phyloP scores from a whole-genome alignment of 176 grass and related monocot species.

The Lolium perenne region DNA sequence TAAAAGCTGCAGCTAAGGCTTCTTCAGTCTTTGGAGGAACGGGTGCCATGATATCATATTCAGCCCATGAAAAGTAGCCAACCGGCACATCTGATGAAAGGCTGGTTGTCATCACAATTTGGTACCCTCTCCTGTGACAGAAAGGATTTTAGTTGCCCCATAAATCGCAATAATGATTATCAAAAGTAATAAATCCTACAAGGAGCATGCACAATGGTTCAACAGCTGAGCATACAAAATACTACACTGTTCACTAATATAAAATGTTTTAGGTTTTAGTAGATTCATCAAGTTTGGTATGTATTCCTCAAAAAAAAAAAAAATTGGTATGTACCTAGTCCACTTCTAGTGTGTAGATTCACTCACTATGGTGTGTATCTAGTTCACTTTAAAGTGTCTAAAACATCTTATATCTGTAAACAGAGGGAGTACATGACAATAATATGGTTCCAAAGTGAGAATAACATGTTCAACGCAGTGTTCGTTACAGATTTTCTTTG shows the following conservation, averaged over 20 bases:
- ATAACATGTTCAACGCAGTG: not conserved
- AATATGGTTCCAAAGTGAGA: constrained; percentile 30
- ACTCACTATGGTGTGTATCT: too few species aligned
- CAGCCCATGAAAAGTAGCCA: constrained; percentile 97
- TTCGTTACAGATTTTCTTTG: constrained; percentile 30
- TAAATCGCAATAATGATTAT: constrained; percentile 39
- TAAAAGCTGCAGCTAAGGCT: constrained; percentile 90
- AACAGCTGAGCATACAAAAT: constrained; percentile 5
- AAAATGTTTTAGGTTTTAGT: too few species aligned
- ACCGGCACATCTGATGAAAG: constrained; percentile 96
- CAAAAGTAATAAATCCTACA: constrained; percentile 29
- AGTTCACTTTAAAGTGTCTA: too few species aligned
- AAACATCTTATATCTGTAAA: too few species aligned
- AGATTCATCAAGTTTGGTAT: too few species aligned
- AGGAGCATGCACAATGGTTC: constrained; percentile 21
- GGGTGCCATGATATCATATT: constrained; percentile 96
- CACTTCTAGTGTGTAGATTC: too few species aligned
- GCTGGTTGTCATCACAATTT: constrained; percentile 95
- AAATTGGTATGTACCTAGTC: too few species aligned
- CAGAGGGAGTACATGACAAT: not conserved
- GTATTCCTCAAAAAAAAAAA: too few species aligned
- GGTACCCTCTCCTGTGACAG: constrained; percentile 76
- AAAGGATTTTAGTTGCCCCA: constrained; percentile 33
- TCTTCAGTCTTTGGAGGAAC: constrained; percentile 77
- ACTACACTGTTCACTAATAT: too few species aligned